These are phyloP conservation scores for Pythium sp. DNA, from an alignment of 352 stramenopile genomes.

Conservation along the genomic window DNA sequence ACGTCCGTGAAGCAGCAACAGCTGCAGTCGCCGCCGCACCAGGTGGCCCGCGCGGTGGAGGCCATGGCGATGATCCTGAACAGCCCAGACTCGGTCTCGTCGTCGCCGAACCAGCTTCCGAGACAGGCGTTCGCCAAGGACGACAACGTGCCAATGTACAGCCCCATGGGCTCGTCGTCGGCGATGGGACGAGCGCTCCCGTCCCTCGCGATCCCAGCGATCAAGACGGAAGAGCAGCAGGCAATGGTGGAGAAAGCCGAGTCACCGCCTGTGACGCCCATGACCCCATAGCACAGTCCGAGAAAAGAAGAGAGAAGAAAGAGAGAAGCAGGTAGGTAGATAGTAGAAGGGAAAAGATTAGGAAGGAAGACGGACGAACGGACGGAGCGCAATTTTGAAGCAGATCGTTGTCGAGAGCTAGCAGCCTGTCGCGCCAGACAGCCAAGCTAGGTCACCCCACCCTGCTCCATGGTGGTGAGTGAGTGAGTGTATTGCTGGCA, in stretches of 20 bases:
- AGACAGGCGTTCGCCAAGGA: neutral
- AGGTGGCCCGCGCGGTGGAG: conserved; percentile 29
- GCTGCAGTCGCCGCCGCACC: conserved; percentile 17
- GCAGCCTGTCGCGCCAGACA: neutral
- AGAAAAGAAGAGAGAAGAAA: neutral
- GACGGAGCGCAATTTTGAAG: neutral
- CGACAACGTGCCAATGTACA: conserved; percentile 18
- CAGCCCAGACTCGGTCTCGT: conserved; percentile 30
- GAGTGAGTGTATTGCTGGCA: neutral
- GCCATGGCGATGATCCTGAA: conserved; percentile 79
- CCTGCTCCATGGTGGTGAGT: neutral
- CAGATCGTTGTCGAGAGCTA: neutral
- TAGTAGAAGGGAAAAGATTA: neutral
- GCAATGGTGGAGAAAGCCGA: neutral
- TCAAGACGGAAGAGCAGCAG: neutral
- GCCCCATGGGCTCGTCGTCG: conserved; percentile 19
- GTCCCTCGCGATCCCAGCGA: conserved; percentile 18
- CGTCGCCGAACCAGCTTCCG: conserved; percentile 3
- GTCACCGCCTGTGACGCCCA: neutral
- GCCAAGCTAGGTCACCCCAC: neutral
- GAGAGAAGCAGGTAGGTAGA: neutral
- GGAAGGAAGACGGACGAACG: neutral
- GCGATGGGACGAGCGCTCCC: conserved; percentile 20
- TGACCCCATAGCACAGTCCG: neutral
- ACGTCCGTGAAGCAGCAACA: conserved; percentile 5